Base-by-base conservation (phyloP, 2,329 filamentous ascomycete genomes). In the Diaporthe batatas region DNA sequence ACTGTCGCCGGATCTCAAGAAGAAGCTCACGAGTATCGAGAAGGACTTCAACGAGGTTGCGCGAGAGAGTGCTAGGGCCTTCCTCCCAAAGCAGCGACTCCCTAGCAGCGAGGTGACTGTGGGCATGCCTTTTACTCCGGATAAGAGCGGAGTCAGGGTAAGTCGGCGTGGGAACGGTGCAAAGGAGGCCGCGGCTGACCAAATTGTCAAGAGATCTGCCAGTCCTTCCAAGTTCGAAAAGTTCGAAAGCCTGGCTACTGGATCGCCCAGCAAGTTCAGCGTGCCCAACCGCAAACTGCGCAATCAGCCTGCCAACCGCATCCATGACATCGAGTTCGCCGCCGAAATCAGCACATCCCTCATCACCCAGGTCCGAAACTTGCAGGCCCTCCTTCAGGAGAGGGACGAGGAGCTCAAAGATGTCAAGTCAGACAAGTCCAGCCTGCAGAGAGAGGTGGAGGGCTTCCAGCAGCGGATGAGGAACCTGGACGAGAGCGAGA, bases 321-420 rank as follows among this genome's bases (percentile, higher is more conserved):
- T 97, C 16, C 95, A 98, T 80, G 96, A 99, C 79, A 97, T 99
- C 79, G 95, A 98, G 78, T 97, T 99, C 79, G 96, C 96, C n/a
- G 95, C 96, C 67, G 96, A 99, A 80, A 98, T 99, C 78, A 98
- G 95, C 79, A 98, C 94, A 7, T 98, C 95, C 2, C 87, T 99
- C 68, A 92, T 99, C 68, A 91, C 93, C n/a, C 96, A 98, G 83
- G 93, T 99, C 67, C 92, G 96, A 75, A 95, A 96, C 80, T 84
- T 99, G 70, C 96, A 99, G 82, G 89, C 91, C 2, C 86, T 97
- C 21, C 88, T 99, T 14, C 89, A 92, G 0, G 95, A 98, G 83
- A 93, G 94, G 76, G 96, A 99, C 75, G 95, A 98, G 68, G 88
- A 94, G 59, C 85, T 98, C 76, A 95, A 93, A 81, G 88, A 91